These are phyloP conservation scores for Obba rivulosa DNA, from an alignment of 768 basidiomycete genomes.

Conservation along the genomic window DNA sequence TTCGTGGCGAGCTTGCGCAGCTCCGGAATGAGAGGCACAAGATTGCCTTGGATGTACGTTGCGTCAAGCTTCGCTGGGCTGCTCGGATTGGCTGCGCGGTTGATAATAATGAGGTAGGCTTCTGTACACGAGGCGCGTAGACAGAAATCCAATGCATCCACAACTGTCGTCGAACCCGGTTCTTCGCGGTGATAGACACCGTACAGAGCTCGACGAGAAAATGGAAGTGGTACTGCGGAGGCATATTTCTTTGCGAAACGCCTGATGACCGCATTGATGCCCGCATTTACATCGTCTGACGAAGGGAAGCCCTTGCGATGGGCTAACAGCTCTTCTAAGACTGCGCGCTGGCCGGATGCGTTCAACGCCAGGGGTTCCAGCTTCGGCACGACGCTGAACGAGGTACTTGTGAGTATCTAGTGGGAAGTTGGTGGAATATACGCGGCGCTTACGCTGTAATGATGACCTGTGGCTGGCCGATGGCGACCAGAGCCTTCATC, in stretches of 20 bases:
- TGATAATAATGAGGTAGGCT: background rate
- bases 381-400: conserved; percentile 1
- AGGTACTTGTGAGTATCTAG: background rate
- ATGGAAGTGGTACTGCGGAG: too few species aligned
- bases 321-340: background rate
- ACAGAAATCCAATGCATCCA: conserved; percentile 6
- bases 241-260: background rate
- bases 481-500: too few species aligned
- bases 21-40: conserved; percentile 11
- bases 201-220: too few species aligned
- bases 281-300: background rate
- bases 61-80: background rate
- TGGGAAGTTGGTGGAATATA: too few species aligned
- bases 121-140: background rate
- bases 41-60: conserved; percentile 2
- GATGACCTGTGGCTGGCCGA: too few species aligned
- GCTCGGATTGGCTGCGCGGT: background rate
- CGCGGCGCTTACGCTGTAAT: too few species aligned
- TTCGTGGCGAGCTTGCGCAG: conserved; percentile 7
- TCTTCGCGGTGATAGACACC: too few species aligned
- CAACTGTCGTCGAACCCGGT: background rate
- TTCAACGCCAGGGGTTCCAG: background rate
- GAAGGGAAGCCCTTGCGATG: background rate
- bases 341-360: background rate
- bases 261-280: background rate